A percentile compares a stretch with the other conserved stretches of the same genome.
phyloP scores from a whole-genome alignment of 1,284 basidiomycete species.

The Pseudozyma sp. region DNA sequence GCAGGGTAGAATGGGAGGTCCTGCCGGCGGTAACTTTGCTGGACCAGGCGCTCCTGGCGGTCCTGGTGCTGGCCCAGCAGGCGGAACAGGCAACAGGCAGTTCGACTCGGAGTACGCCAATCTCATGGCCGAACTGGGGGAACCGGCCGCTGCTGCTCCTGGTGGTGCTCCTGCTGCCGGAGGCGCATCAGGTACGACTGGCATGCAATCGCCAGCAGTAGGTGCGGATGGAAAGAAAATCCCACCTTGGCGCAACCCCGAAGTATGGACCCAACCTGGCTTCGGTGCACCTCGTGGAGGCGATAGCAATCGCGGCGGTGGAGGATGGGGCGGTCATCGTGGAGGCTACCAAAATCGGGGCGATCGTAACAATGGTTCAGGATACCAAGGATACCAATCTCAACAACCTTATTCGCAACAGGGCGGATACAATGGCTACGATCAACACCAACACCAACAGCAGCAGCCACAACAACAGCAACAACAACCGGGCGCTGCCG shows the following conservation, averaged over 20 bases:
- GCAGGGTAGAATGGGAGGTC: constrained; percentile 72
- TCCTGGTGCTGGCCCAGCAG: constrained; percentile 38
- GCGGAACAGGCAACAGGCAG: constrained; percentile 61
- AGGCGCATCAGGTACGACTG: constrained; percentile 40
- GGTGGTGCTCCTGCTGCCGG: constrained; percentile 7
- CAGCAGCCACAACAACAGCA: no score
- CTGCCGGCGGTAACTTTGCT: constrained; percentile 73
- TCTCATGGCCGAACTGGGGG: constrained; percentile 97
- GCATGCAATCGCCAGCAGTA: constrained; percentile 10
- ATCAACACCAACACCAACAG: constrained; percentile 1
- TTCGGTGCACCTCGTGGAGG: constrained; percentile 35
- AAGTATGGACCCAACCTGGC: constrained; percentile 62
- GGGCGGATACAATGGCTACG: constrained; percentile 7
- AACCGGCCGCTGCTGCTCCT: constrained; percentile 73
- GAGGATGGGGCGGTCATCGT: constrained; percentile 24
- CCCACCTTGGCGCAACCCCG: constrained; percentile 67
- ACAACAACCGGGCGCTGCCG: no score
- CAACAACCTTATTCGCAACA: constrained; percentile 17
- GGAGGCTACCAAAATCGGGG: constrained; percentile 36
- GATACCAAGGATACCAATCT: constrained; percentile 2
- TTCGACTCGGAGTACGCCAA: constrained; percentile 98
- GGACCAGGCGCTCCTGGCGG: constrained; percentile 40
- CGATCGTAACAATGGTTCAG: constrained; percentile 10
- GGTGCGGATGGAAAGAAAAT: constrained; percentile 65
- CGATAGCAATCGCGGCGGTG: constrained; percentile 22